These are phyloP conservation scores for Mallotus repandus DNA, from an alignment of 441 rosid species.

Conservation along the genomic window DNA sequence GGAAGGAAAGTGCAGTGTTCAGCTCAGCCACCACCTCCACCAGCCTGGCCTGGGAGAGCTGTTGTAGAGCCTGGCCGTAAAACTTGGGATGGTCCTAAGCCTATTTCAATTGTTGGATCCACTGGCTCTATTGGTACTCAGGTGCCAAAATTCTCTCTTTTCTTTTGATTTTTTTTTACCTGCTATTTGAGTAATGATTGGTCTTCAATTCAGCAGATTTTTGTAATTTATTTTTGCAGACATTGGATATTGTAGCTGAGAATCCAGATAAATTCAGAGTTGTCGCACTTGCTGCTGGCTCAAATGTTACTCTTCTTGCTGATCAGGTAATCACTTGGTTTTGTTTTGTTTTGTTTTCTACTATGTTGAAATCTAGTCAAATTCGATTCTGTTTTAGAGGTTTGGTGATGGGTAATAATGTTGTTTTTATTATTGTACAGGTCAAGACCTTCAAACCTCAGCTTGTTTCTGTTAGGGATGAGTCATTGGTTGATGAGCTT, in stretches of 20 bases:
- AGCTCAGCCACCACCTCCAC: slow-evolving; percentile 52
- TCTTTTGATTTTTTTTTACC: not conserved
- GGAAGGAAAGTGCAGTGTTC: slow-evolving; percentile 64
- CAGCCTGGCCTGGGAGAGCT: slow-evolving; percentile 96
- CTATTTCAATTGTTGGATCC: slow-evolving; percentile 84
- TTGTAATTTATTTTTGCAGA: slow-evolving; percentile 45
- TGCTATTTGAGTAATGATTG: not conserved
- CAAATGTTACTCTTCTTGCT: slow-evolving; percentile 87
- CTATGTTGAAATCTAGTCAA: not conserved
- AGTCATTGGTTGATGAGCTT: slow-evolving; percentile 66
- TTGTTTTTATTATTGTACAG: slow-evolving; percentile 37
- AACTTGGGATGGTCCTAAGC: slow-evolving; percentile 88
- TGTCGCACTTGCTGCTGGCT: slow-evolving; percentile 95
- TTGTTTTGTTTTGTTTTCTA: not conserved
- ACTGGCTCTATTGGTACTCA: slow-evolving; percentile 98
- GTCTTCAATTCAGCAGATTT: not conserved
- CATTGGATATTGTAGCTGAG: slow-evolving; percentile 85
- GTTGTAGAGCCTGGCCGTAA: slow-evolving; percentile 54
- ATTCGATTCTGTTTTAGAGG: slow-evolving; percentile 9
- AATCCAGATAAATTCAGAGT: slow-evolving; percentile 83
- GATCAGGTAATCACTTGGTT: slow-evolving; percentile 57
- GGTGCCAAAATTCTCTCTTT: slow-evolving; percentile 31
- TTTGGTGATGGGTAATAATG: not conserved
- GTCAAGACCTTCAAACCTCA: slow-evolving; percentile 84
- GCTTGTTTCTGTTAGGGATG: slow-evolving; percentile 73